Base-by-base conservation (phyloP, 208 protist species). In the Crithidia brevicula region DNA sequence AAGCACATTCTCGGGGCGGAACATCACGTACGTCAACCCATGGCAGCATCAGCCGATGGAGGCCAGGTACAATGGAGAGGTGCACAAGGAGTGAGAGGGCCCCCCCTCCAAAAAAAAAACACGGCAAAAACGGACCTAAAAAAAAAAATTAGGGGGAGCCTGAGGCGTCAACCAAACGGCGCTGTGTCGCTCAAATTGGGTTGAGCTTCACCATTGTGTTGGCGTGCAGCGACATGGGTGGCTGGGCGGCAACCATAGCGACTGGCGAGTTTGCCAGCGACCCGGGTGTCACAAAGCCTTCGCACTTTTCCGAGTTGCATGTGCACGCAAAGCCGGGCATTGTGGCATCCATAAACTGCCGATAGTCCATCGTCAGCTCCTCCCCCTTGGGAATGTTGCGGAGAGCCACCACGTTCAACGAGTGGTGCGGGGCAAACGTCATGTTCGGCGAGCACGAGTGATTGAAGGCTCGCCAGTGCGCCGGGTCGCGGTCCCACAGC, bases 291-390 rank as follows among this genome's bases (percentile, higher is more conserved):
- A 93, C 79, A 31, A 76, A 75, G 0, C 79, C 79, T 30, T 71
- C 70, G 49, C 89, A 96, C 27, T 78, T 68, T 2, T 62, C 20
- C 18, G 73, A 50, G 42, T 78, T 72, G 64, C 92, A 97, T 50
- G 67, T 58, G 72, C 92, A 97, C 52, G 77, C 27, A 54, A 94
- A 92, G 13, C 77, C 72, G 3, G 82, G 84, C 86, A 94, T 94
- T 36, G 70, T 88, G 7, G 71, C 70, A 74, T 95, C 88, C 82
- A 89, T 91, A 60, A 95, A 92, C 25, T 79, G 67, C n/a, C 86
- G 77, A 71, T 94, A 97, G 75, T 97, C 92, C 81, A 95, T 94
- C 27, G 92, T 97, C 42, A 97, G 82, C 74, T 95, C 89, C 51
- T 94, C 87, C 6, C 79, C 89, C 53, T 82, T 83, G 3, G 63